These are phyloP conservation scores for Apium graveolens DNA, from an alignment of 129 eudicot species.

Conservation along the genomic window DNA sequence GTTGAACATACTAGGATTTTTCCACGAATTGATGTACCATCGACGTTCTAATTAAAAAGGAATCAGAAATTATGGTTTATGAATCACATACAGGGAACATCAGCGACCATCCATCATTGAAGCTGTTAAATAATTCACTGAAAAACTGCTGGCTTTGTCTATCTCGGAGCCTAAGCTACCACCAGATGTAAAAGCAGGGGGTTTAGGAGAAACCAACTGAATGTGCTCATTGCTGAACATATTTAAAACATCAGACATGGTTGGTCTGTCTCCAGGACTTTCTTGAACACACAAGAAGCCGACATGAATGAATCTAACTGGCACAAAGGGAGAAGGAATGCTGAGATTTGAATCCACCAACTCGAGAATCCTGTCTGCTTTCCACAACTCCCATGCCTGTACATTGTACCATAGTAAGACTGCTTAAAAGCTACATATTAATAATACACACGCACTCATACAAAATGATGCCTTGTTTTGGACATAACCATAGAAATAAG, in stretches of 20 bases:
- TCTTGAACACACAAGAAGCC: background rate
- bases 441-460: background rate
- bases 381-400: constrained; percentile 6
- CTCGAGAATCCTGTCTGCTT: background rate
- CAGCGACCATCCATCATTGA: background rate
- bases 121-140: background rate
- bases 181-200: background rate
- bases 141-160: background rate
- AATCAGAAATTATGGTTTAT: too few relatives aligned
- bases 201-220: background rate
- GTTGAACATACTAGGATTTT: too few relatives aligned
- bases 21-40: too few relatives aligned
- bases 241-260: background rate
- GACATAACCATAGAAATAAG: background rate
- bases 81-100: background rate
- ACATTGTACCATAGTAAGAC: background rate
- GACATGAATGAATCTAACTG: background rate
- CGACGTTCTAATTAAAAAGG: too few relatives aligned
- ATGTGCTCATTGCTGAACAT: background rate
- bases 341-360: background rate
- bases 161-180: background rate
- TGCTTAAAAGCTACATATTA: background rate
- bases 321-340: background rate
- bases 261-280: constrained; percentile 5
- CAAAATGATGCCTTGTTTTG: too few relatives aligned